Evolutionary conservation across 2,329 filamentous ascomycete species (phyloP).

Genomic region (Aspergillus nomiae): DNA sequence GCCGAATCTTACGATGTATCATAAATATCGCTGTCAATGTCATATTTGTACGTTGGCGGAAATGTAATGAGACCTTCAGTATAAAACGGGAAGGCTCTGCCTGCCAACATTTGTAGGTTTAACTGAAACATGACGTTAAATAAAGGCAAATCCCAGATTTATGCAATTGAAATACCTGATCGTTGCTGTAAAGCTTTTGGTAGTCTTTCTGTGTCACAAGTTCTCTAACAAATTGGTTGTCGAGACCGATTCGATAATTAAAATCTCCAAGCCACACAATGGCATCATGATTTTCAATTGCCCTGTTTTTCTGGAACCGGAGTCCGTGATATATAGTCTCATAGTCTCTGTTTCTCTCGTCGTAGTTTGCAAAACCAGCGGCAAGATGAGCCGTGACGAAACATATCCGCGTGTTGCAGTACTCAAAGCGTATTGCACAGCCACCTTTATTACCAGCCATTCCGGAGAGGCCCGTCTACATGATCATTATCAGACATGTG

Average conservation of each 20-base stretch:
- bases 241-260: constrained; percentile 92
- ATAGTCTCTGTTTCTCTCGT: constrained; percentile 93
- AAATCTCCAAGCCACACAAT: constrained; percentile 97
- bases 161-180: constrained; percentile 62
- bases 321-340: constrained; percentile 83
- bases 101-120: constrained; percentile 94
- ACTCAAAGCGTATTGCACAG: constrained; percentile 93
- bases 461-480: constrained; percentile 80
- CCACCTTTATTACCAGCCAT: constrained; percentile 98
- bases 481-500: neutral
- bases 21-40: constrained; percentile 83
- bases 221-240: constrained; percentile 73
- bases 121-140: constrained; percentile 55
- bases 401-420: constrained; percentile 87
- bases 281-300: constrained; percentile 88
- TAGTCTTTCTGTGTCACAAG: constrained; percentile 73
- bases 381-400: constrained; percentile 96
- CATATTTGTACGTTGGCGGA: constrained; percentile 92
- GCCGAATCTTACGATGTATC: constrained; percentile 73
- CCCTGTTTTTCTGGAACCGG: constrained; percentile 84
- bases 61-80: constrained; percentile 88
- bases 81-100: constrained; percentile 86
- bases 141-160: constrained; percentile 2
- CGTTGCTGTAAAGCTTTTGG: constrained; percentile 82
- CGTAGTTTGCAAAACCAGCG: constrained; percentile 94